Conservation (phyloP, 2,329 filamentous ascomycete species). For the Penicillium hordei region DNA sequence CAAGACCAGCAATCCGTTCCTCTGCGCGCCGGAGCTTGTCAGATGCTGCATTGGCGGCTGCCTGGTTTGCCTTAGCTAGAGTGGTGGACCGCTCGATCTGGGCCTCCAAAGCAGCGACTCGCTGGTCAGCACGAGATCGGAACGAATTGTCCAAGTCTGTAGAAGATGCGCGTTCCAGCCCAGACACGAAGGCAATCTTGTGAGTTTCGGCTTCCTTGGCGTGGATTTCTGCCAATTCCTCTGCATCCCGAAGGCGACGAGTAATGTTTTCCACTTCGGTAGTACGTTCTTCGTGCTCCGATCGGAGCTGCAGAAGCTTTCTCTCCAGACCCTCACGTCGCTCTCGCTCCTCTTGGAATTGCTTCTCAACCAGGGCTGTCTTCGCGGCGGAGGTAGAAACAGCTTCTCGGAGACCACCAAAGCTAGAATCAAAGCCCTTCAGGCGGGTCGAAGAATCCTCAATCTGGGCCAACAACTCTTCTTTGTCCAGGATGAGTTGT, state of each 20-base stretch:
- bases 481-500: constrained; percentile 81
- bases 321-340: constrained; percentile 72
- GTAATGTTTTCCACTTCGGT: constrained; percentile 73
- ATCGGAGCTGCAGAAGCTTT: constrained; percentile 72
- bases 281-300: constrained; percentile 78
- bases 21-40: constrained; percentile 90
- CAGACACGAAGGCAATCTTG: constrained; percentile 75
- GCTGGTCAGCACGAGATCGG: constrained; percentile 48
- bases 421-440: constrained; percentile 67
- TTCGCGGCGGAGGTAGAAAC: constrained; percentile 78
- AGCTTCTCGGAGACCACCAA: constrained; percentile 74
- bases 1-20: constrained; percentile 92
- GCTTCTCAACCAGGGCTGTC: constrained; percentile 71
- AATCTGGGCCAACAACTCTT: constrained; percentile 69
- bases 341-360: constrained; percentile 74
- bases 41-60: constrained; percentile 79
- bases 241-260: constrained; percentile 76
- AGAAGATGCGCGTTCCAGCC: constrained; percentile 70
- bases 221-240: constrained; percentile 84
- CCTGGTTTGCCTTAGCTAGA: constrained; percentile 83
- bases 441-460: constrained; percentile 66
- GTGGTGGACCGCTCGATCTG: constrained; percentile 76
- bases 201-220: constrained; percentile 85
- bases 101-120: constrained; percentile 70
- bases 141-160: constrained; percentile 40